Evolutionary conservation across 208 protist genomes (phyloP), one percentile per base, ranked within the genome.

Genomic region (Trypanosoma melophagium): DNA sequence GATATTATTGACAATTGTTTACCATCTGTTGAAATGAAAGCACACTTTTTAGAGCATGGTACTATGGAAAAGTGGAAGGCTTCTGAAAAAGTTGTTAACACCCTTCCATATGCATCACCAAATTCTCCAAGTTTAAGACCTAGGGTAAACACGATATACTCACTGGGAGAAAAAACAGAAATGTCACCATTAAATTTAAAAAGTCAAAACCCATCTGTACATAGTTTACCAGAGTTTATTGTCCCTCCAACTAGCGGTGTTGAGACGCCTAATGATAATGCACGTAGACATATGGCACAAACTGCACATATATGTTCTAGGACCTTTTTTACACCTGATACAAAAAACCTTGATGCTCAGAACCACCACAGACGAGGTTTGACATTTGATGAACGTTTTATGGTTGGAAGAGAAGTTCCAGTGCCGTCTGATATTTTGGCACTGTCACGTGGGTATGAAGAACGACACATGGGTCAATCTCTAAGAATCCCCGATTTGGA

Each of bases 1-100:
- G 79, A 88, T 67, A 84, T 94, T 61, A 74, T 84, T 38, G 85
- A 85, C 38, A 21, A 64, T 31, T 71, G 66, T 41, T 42, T 71
- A 17, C 58, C 66, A 47, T 44, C 56, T 50, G 8, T 3, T n/a
- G 19, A 21, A 10, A 45, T 59, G 44, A 22, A 47, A 17, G 28
- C 10, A 22, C 40, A 65, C 38, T 71, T 64, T 38, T 42, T 63
- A 21, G 22, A 47, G n/a, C 21, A 56, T 55, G 65, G 65, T 24
- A 70, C 54, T 16, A 62, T 42, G 5, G 16, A 13, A 42, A 13
- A n/a, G 5, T 70, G 65, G 65, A 40, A 56, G 7, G 21, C 1
- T n/a, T 3, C 40, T 8, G 50, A 28, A 21, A n/a, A 4, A 21
- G 22, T n/a, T n/a, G 42, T n/a, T n/a, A 47, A 2, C 1, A 47